Conservation (phyloP, 2,329 filamentous ascomycete species). For the Cladosporium sp. region DNA sequence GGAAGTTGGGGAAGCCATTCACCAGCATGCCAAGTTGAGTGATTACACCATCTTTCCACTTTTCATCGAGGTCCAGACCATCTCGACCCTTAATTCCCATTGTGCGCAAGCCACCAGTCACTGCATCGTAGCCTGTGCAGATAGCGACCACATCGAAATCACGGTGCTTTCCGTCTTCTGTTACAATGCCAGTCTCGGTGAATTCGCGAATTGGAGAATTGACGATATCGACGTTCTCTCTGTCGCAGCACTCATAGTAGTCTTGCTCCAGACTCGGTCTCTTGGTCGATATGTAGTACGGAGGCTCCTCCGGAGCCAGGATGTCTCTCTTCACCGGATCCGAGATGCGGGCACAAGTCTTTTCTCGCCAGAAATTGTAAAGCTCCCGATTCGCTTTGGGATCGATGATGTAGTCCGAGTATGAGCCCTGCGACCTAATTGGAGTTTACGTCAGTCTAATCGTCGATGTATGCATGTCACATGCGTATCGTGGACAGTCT, state of each 20-base stretch:
- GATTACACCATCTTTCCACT: conserved; percentile 46
- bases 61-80: conserved; percentile 45
- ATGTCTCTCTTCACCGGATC: conserved; percentile 48
- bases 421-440: conserved; percentile 25
- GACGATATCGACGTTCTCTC: conserved; percentile 45
- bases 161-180: conserved; percentile 40
- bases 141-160: conserved; percentile 49
- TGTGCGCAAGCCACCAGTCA: conserved; percentile 39
- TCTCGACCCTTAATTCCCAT: conserved; percentile 39
- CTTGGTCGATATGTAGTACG: conserved; percentile 48
- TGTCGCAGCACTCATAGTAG: conserved; percentile 50
- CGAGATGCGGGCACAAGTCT: conserved; percentile 37
- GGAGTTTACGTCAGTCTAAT: no score
- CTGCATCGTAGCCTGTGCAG: conserved; percentile 49
- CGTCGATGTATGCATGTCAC: no score
- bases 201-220: conserved; percentile 45
- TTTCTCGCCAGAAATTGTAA: conserved; percentile 46
- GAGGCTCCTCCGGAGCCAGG: conserved; percentile 44
- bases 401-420: conserved; percentile 27
- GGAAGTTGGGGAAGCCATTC: conserved; percentile 36
- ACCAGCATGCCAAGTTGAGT: conserved; percentile 44
- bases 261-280: conserved; percentile 49
- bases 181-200: conserved; percentile 47
- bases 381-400: conserved; percentile 43
- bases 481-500: no score